A percentile compares a stretch with the other conserved stretches of the same genome.
Conservation (phyloP, 2,329 filamentous ascomycete species). For the Verticillium albo-atrum region DNA sequence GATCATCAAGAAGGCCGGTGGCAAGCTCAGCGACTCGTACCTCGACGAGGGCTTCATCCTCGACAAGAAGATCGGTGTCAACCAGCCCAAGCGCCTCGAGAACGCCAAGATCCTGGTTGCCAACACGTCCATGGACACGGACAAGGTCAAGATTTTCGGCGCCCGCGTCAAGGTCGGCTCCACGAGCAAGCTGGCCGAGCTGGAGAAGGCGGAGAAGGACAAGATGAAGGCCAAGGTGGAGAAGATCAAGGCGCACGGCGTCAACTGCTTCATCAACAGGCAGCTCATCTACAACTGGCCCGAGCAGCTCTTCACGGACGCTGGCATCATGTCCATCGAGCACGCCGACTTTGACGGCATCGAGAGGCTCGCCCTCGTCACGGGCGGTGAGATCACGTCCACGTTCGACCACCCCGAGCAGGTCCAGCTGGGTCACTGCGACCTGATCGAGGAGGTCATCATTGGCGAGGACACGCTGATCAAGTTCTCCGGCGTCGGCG, state of each 20-base stretch:
- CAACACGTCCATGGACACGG: constrained; percentile 98
- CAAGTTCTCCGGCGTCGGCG: constrained; percentile 93
- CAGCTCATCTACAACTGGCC: constrained; percentile 99
- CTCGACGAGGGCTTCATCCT: constrained; percentile 97
- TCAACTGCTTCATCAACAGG: constrained; percentile 99
- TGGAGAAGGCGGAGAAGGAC: constrained; percentile 96
- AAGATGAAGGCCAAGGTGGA: constrained; percentile 99
- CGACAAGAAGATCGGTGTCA: constrained; percentile 98
- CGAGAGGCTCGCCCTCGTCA: constrained; percentile 89
- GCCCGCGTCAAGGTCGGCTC: constrained; percentile 94
- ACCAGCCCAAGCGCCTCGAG: constrained; percentile 94
- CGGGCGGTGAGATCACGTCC: constrained; percentile 93
- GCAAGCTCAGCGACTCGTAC: constrained; percentile 96
- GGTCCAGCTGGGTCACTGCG: constrained; percentile 92
- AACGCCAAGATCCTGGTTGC: constrained; percentile 98
- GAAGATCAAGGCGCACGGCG: constrained; percentile 96
- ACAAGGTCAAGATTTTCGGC: constrained; percentile 99
- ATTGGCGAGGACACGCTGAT: constrained; percentile 97
- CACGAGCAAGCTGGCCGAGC: constrained; percentile 93
- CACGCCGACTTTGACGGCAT: constrained; percentile 99
- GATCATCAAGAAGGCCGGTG: constrained; percentile 98
- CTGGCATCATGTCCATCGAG: constrained; percentile 96
- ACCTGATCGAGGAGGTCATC: constrained; percentile 95
- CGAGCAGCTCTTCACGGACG: constrained; percentile 96
- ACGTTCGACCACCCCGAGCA: constrained; percentile 98